Conservation (phyloP, 106 monocot genomes). For the Dendrobium nobile region DNA sequence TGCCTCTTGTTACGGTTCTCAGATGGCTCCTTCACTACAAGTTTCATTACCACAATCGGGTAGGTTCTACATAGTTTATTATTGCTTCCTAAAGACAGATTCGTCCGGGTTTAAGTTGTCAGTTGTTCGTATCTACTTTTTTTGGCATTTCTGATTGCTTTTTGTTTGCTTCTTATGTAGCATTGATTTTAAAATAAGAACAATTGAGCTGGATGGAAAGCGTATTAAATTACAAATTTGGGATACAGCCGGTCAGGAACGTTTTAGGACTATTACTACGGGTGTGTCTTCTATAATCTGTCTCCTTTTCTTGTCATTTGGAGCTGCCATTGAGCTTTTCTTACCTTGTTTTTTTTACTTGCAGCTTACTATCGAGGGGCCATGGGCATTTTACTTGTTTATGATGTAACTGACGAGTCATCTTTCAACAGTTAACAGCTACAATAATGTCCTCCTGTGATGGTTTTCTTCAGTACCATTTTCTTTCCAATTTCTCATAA, state of each 20-base stretch:
- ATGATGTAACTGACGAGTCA: constrained; percentile 97
- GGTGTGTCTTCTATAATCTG: background rate
- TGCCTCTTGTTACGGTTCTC: constrained; percentile 33
- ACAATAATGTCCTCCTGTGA: background rate
- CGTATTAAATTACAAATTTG: constrained; percentile 27
- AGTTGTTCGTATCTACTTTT: background rate
- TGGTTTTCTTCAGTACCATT: background rate
- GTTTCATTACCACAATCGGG: constrained; percentile 35
- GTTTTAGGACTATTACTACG: constrained; percentile 22
- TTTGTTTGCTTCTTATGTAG: constrained; percentile 1
- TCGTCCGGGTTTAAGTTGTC: background rate
- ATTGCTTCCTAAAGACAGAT: background rate
- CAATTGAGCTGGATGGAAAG: constrained; percentile 28
- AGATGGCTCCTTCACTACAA: constrained; percentile 31
- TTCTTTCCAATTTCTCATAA: background rate
- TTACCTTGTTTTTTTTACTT: background rate
- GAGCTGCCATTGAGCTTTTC: background rate
- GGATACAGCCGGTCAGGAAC: constrained; percentile 33
- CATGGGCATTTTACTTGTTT: constrained; percentile 98
- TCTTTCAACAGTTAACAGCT: constrained; percentile 83
- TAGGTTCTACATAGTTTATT: background rate
- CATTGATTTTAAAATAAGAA: constrained; percentile 30
- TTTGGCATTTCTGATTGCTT: constrained; percentile 3
- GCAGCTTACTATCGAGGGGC: constrained; percentile 94
- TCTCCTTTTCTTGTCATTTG: background rate